Conservation (phyloP, 177 flowering plant species). For the Tripterygium wilfordii region DNA sequence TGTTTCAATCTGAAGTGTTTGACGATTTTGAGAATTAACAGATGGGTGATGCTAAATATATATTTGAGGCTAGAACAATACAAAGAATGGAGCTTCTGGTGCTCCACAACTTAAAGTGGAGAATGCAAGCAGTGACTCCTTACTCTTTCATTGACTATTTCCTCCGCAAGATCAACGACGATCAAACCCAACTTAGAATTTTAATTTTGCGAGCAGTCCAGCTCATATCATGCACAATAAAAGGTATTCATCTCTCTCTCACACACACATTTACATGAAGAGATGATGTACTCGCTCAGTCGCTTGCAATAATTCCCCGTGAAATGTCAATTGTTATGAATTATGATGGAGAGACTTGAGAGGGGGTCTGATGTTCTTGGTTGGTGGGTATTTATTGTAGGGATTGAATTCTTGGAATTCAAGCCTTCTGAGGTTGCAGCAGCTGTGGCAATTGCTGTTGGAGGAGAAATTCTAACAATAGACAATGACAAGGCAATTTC, state of each 20-base stretch:
- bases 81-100: constrained; percentile 95
- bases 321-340: background rate
- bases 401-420: constrained; percentile 83
- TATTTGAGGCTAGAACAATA: constrained; percentile 78
- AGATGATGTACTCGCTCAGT: background rate
- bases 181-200: constrained; percentile 20
- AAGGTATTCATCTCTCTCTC: constrained; percentile 32
- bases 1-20: background rate
- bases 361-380: constrained; percentile 14
- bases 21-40: constrained; percentile 15
- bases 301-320: too few relatives aligned
- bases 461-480: constrained; percentile 40
- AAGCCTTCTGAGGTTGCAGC: constrained; percentile 93
- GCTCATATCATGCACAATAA: constrained; percentile 45
- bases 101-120: constrained; percentile 77
- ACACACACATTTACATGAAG: background rate
- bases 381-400: constrained; percentile 61
- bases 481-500: constrained; percentile 51
- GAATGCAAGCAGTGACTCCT: constrained; percentile 80
- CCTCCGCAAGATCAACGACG: constrained; percentile 39
- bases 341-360: constrained; percentile 4
- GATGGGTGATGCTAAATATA: constrained; percentile 61
- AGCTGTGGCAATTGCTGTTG: constrained; percentile 79
- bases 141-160: constrained; percentile 69
- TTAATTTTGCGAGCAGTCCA: constrained; percentile 38